Base-by-base conservation (phyloP, 139 green algal species). In the Micromonas pusilla region DNA sequence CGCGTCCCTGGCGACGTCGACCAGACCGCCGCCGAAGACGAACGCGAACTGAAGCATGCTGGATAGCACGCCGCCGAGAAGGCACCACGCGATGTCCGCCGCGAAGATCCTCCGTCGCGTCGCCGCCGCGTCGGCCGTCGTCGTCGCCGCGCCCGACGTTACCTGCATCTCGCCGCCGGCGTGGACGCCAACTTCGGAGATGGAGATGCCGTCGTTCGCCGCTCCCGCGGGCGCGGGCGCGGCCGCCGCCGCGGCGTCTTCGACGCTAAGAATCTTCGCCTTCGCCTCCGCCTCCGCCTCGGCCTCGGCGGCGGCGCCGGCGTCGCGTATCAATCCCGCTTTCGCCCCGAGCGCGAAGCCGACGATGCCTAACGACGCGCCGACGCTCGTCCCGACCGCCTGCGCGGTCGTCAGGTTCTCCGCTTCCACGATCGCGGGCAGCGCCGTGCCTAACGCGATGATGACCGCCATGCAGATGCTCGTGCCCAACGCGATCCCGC, bases 21-120 rank as follows among this genome's bases (percentile, higher is more conserved):
- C 28, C 25, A 73, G 28, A 6, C 21, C 28, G 25, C 21, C 66
- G 32, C 66, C 31, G 33, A 52, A 39, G 32, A 73, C 66, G 31
- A 73, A 73, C 31, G 66, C n/a, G 28, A 73, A 52, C 66, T 73
- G 66, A 16, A 73, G 66, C 66, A 73, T 73, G 32, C 20, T 20
- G n/a, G 25, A 39, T 4, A 1, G 33, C 21, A 73, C 31, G 28
- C 66, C 66, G 26, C 66, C 66, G 9, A 52, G 6, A 13, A 52
- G 9, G 32, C 25, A 39, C 32, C 33, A 73, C 20, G 33, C 33
- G 26, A 73, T 57, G 9, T 9, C 9, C 45, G 9, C 45, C 45
- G 16, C 45, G 45, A 57, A 57, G 9, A 16, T 57, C 45, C 9
- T 23, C 9, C 45, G 45, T 23, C 9, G 16, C 45, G 45, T 16